Base-by-base conservation (phyloP, 2,329 filamentous ascomycete genomes). In the Cytospora schulzeri region DNA sequence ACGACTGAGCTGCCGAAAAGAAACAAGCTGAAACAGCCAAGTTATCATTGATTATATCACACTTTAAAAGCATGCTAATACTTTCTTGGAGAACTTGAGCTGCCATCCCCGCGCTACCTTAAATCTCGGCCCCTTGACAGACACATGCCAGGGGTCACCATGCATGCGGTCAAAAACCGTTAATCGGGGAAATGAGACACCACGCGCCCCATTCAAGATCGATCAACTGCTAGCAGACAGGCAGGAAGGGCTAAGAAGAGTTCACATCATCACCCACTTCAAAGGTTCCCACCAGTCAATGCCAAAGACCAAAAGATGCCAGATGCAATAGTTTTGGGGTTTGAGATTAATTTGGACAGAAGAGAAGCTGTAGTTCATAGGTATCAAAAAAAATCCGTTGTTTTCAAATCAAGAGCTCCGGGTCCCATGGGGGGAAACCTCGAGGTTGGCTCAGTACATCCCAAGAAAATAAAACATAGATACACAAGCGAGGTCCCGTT, bases 391-490 rank as follows among this genome's bases (percentile, higher is more conserved):
- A 29, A 64, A 57, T 51, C 29, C 38, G 50, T 64, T 50, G 63
- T 56, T 65, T 11, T 62, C 52, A 52, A 53, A 62, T 58, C 45
- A 33, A 57, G 62, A 62, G 65, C 62, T 60, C 58, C 59, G 51
- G 51, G 54, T 31, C 58, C 64, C 62, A 55, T 54, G 59, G 60
- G 57, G 65, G 57, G 65, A 55, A 52, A 54, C 33, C n/a, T 62
- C 58, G 41, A 60, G 58, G 65, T 50, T n/a, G 59, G 62, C 65
- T 60, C 65, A 62, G 51, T 56, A 61, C 65, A 61, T 67, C 56
- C 51, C 58, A 67, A 65, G 58, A 50, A 48, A 24, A 57, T 59
- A 54, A 62, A 57, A 56, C 45, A 62, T 57, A 62, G 65, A 65
- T 66, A 64, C 29, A 56, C 57, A 50, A 41, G 50, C 58, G 63